phyloP scores from a whole-genome alignment of 192 early-diverging fungal genomes.

The Phlyctochytrium planicorne region DNA sequence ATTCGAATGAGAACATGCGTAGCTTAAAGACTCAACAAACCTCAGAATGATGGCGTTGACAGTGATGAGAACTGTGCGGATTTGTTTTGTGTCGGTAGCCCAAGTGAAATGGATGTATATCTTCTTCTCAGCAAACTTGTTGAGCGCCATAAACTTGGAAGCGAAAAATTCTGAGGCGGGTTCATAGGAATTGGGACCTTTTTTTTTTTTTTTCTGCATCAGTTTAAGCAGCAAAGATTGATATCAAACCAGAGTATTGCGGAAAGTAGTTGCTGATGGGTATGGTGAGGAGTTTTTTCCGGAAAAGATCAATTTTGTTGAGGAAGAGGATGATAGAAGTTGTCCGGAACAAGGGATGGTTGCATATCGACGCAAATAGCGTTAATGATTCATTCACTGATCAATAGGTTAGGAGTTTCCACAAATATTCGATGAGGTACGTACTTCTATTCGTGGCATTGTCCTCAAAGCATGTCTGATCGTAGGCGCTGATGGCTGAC shows the following conservation, averaged over 20 bases:
- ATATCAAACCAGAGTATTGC: constrained; percentile 46
- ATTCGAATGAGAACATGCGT: not conserved
- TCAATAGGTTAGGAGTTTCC: not conserved
- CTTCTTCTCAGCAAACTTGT: constrained; percentile 44
- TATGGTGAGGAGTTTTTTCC: constrained; percentile 46
- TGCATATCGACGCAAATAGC: constrained; percentile 35
- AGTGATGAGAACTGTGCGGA: constrained; percentile 42
- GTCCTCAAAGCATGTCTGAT: constrained; percentile 61
- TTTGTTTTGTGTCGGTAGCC: constrained; percentile 60
- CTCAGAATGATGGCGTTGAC: constrained; percentile 28
- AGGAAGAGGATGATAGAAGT: constrained; percentile 63
- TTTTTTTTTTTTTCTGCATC: no score
- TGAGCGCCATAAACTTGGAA: constrained; percentile 39
- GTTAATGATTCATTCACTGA: constrained; percentile 45
- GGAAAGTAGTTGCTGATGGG: constrained; percentile 55
- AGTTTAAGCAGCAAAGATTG: not conserved
- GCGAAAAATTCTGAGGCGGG: constrained; percentile 46
- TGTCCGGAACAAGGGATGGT: constrained; percentile 42
- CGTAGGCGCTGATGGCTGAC: constrained; percentile 58
- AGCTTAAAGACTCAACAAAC: constrained; percentile 1
- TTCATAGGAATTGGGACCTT: constrained; percentile 51
- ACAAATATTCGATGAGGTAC: not conserved
- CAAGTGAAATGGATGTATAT: constrained; percentile 65
- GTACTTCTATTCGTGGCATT: constrained; percentile 49
- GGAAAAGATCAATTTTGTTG: constrained; percentile 68